phyloP scores from a whole-genome alignment of 352 stramenopile species.

The Pilasporangium apinafurcum region DNA sequence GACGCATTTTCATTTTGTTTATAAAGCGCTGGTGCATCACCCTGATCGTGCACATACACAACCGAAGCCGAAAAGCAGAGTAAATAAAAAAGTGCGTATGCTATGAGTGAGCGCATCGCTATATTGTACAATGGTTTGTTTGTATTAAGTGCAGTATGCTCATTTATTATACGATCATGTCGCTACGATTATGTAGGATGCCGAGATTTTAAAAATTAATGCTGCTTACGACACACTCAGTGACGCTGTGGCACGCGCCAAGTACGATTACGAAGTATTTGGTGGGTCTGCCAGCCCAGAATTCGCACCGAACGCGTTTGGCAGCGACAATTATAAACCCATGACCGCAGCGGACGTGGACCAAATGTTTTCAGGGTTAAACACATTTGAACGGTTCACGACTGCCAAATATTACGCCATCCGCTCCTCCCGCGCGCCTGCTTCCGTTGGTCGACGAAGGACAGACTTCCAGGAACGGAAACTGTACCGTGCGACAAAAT shows the following conservation, averaged over 20 bases:
- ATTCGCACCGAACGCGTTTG: slow-evolving; percentile 1
- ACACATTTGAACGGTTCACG: slow-evolving; percentile 72
- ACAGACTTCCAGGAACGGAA: slow-evolving; percentile 69
- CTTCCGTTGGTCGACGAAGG: slow-evolving; percentile 46
- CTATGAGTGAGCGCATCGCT: not conserved
- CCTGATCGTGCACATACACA: slow-evolving; percentile 50
- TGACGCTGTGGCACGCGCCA: slow-evolving; percentile 30
- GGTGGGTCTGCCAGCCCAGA: slow-evolving; percentile 38
- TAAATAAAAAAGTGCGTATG: slow-evolving; percentile 20
- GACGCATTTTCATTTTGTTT: not conserved
- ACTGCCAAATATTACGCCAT: slow-evolving; percentile 64
- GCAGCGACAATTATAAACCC: slow-evolving; percentile 36
- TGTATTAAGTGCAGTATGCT: not conserved
- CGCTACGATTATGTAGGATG: no score
- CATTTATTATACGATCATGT: no score
- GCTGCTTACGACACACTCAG: slow-evolving; percentile 68
- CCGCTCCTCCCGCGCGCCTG: slow-evolving; percentile 43
- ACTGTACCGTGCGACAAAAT: slow-evolving; percentile 46
- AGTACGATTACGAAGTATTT: slow-evolving; percentile 74
- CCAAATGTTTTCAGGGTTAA: slow-evolving; percentile 65
- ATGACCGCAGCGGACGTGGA: slow-evolving; percentile 72
- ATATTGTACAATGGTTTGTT: not conserved
- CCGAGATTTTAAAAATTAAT: slow-evolving; percentile 63
- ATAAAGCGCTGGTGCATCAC: slow-evolving; percentile 58
- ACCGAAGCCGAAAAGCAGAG: slow-evolving; percentile 10